Base-by-base conservation (phyloP, 805 yeast genomes). In the Metschnikowia peoriensis region DNA sequence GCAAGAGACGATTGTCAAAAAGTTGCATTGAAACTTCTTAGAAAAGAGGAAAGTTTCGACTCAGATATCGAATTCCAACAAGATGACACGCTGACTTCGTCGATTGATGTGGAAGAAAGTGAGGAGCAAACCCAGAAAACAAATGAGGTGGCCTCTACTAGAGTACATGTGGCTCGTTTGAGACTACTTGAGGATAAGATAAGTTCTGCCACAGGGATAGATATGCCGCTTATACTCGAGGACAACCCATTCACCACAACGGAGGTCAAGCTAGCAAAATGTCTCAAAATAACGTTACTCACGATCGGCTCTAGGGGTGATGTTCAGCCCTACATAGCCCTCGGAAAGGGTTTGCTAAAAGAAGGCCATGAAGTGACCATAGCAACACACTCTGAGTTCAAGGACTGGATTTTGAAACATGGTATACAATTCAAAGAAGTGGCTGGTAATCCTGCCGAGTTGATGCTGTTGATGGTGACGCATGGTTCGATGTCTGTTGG, bases 221-320 rank as follows among this genome's bases (percentile, higher is more conserved):
- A 84, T 56, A 76, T 86, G 17, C 94, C 94, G 0, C 74, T 88
- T 11, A 78, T 88, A 27, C 68, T 87, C 46, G 91, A 85, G 60
- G 87, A 84, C 46, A 81, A 82, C 45, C 88, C 89, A 0, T 72
- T 75, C 53, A 67, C 74, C 53, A 73, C 77, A 44, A 80, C 82
- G 0, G 78, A 70, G 44, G 70, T 82, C 34, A 76, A 72, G 51
- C 88, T 96, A 0, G 64, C 75, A 1, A 76, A 80, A 47, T 68
- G 82, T 2, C 79, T 78, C 60, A 79, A 77, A 29, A 80, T 92
- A 62, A 85, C 88, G 0, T 71, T 90, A 45, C 69, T 93, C 52
- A 93, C 97, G 0, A 93, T 93, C 61, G 98, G 98, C 0, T 90
- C 97, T 0, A 78, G 98, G 53, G 98, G 98, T 35, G 98, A 93